Evolutionary conservation across 768 basidiomycete genomes (phyloP), one percentile per base, ranked within the genome.

Genomic region (Lactifluus echinatus): DNA sequence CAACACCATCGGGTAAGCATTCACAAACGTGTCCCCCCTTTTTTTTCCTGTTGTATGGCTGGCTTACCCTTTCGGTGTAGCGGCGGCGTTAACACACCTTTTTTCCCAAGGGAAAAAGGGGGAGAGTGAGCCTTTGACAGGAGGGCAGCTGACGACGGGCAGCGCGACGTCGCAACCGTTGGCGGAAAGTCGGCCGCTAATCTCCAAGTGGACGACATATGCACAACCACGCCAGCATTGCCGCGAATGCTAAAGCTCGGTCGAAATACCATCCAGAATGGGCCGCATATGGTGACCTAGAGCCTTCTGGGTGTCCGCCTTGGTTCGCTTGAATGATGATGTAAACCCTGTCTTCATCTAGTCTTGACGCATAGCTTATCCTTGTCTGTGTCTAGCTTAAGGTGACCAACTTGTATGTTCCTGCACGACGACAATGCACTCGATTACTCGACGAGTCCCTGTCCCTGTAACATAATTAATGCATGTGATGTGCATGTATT

Each of bases 221-320:
- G 4, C 29, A 19, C 36, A 47, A 28, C 19, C 56, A 5, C 21
- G 14, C 34, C 56, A 40, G 2, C 50, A 34, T n/a, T 15, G 36
- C 28, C 37, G 12, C 53, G 10, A 55, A 48, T n/a, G 28, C 46
- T 19, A 56, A 50, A 40, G 44, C 47, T 12, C 21, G 19, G 33
- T 29, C 31, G 31, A 31, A 31, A 31, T 31, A 31, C 10, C 10
- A 4, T 31, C 31, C 31, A 6, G 39, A 43, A n/a, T 58, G 57
- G 57, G 8, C 24, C 15, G 52, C 31, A n/a, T 43, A 43, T 29
- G 57, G 57, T 28, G 52, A 58, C 40, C 26, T 58, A 1, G 52
- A 58, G 26, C 57, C 57, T 15, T 49, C 57, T 31, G 57, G 57
- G 17, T 53, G 31, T 12, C 39, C 57, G 8, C 57, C 57, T 5